Percentiles rank a stretch among this genome's conserved stretches.
These are phyloP conservation scores for Paragyromitra xinjiangensis DNA, from an alignment of 495 filamentous ascomycete genomes.

Conservation along the genomic window DNA sequence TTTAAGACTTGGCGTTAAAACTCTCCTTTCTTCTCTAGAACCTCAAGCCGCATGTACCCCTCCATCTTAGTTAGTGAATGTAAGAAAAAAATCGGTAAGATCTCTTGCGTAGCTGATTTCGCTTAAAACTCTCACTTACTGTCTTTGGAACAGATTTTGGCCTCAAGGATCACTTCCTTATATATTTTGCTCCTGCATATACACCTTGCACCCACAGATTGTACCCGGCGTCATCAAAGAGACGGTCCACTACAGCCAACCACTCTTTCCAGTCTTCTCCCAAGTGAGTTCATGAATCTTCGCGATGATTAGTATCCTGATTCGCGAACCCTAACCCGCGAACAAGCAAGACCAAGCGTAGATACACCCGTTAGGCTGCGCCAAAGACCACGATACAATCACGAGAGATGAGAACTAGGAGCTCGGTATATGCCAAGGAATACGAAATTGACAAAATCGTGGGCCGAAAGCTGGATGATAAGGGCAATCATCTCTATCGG, in stretches of 20 bases:
- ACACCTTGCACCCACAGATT: neutral
- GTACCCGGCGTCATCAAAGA: neutral
- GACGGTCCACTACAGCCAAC: neutral
- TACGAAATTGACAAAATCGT: conserved; percentile 24
- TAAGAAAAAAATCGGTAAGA: neutral
- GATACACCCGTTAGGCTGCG: neutral
- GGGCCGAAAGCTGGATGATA: conserved; percentile 4
- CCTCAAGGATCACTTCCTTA: neutral
- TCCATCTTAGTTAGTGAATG: neutral
- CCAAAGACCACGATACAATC: neutral
- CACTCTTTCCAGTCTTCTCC: neutral
- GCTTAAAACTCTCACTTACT: neutral
- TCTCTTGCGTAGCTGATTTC: neutral
- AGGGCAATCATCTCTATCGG: neutral
- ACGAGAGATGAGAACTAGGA: conserved; percentile 29
- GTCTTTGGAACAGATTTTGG: neutral
- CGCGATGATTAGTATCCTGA: neutral
- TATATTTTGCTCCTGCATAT: neutral
- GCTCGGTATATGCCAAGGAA: conserved; percentile 13
- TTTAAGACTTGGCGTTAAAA: neutral
- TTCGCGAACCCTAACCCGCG: neutral
- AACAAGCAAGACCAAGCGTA: neutral
- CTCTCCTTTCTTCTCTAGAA: neutral
- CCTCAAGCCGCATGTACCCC: neutral
- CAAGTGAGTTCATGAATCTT: neutral